A percentile compares a stretch with the other conserved stretches of the same genome.
Conservation (phyloP, 129 eudicot genomes). For the Escallonia herrerae region DNA sequence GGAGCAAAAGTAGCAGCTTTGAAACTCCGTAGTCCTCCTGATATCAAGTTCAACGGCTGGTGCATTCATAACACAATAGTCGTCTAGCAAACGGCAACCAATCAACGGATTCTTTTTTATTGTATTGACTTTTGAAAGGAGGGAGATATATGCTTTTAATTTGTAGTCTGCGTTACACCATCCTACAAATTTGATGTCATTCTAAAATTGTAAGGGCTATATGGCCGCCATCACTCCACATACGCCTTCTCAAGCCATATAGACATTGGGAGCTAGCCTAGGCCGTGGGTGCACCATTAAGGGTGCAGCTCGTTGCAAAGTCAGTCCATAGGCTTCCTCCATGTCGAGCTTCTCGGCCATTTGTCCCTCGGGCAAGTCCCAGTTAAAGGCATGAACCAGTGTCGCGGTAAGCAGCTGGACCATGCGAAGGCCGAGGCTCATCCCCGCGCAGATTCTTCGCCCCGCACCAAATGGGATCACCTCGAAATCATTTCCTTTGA, state of each 20-base stretch:
- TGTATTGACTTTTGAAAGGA: too few relatives aligned
- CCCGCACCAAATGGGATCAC: constrained; percentile 84
- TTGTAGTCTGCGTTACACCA: too few relatives aligned
- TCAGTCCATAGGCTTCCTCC: constrained; percentile 86
- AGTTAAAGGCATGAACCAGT: constrained; percentile 60
- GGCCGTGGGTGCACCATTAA: constrained; percentile 64
- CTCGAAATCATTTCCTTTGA: constrained; percentile 62
- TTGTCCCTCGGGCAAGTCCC: constrained; percentile 44
- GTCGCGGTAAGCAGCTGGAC: constrained; percentile 75
- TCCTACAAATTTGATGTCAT: too few relatives aligned
- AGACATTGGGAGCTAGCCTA: constrained; percentile 43
- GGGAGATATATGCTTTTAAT: too few relatives aligned
- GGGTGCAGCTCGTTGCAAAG: constrained; percentile 73
- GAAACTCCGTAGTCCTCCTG: too few relatives aligned
- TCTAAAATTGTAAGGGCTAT: too few relatives aligned
- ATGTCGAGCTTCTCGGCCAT: constrained; percentile 36
- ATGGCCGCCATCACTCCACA: not conserved
- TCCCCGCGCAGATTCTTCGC: constrained; percentile 78
- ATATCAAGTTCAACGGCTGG: too few relatives aligned
- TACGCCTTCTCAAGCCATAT: not conserved
- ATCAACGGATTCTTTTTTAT: too few relatives aligned
- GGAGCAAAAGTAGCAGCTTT: too few relatives aligned
- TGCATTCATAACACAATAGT: too few relatives aligned
- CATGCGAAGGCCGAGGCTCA: constrained; percentile 70
- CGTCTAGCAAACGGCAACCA: too few relatives aligned